phyloP scores from a whole-genome alignment of 306 rosid genomes.

The Adenanthera pavonina region DNA sequence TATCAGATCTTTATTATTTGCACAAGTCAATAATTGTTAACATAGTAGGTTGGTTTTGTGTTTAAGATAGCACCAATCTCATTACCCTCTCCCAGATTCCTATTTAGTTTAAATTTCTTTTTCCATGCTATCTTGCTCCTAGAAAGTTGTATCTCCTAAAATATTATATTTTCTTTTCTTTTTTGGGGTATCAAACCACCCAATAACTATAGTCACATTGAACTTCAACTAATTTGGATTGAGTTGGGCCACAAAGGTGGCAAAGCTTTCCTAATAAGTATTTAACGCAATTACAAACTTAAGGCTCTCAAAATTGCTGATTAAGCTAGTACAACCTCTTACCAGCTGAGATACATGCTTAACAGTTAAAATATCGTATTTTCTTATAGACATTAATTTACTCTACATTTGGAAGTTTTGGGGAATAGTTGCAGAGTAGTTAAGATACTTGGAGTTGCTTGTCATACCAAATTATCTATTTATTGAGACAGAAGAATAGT shows the following conservation, averaged over 20 bases:
- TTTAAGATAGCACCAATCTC: neutral
- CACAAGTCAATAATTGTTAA: conserved; percentile 7
- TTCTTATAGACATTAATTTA: neutral
- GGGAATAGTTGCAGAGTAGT: neutral
- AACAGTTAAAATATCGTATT: too few relatives aligned
- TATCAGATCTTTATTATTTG: neutral
- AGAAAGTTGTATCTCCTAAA: neutral
- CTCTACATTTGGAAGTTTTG: neutral
- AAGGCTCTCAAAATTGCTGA: too few relatives aligned
- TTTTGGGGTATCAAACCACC: too few relatives aligned
- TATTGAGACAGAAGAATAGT: neutral
- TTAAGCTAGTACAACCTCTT: too few relatives aligned
- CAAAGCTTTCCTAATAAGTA: too few relatives aligned
- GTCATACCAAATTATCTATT: neutral
- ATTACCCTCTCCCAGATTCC: neutral
- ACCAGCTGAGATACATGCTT: too few relatives aligned
- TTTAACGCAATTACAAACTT: too few relatives aligned
- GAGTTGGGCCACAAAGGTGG: too few relatives aligned
- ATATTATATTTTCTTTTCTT: neutral
- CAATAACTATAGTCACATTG: too few relatives aligned
- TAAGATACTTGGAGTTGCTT: neutral
- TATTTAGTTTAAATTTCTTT: neutral
- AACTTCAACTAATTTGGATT: too few relatives aligned
- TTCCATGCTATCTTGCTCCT: neutral
- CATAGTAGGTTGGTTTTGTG: conserved; percentile 7